Percentiles rank a stretch among this genome's conserved stretches.
Conservation (phyloP, 2,329 filamentous ascomycete genomes). For the Neopestalotiopsis clavispora region DNA sequence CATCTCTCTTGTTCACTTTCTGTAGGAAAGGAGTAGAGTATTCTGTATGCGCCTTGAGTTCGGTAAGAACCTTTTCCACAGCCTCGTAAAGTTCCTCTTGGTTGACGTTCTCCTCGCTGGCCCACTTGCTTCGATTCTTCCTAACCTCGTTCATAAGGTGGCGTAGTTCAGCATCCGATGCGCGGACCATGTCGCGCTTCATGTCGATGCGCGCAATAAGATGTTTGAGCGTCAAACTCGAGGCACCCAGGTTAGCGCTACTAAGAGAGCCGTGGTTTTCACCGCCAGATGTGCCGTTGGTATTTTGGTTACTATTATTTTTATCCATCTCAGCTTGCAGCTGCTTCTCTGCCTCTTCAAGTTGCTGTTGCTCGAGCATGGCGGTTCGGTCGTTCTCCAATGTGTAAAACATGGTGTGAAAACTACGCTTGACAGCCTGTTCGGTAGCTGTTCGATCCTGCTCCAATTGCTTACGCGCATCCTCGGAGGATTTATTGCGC, state of each 20-base stretch:
- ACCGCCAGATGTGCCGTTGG: conserved; percentile 53
- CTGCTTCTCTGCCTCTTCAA: conserved; percentile 95
- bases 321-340: conserved; percentile 93
- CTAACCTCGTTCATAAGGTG: conserved; percentile 95
- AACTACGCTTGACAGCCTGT: conserved; percentile 86
- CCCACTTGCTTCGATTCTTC: conserved; percentile 99
- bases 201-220: conserved; percentile 94
- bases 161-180: conserved; percentile 90
- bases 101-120: conserved; percentile 94
- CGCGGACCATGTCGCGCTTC: conserved; percentile 87
- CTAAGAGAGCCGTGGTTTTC: conserved; percentile 87
- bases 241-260: conserved; percentile 92
- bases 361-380: conserved; percentile 95
- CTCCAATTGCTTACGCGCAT: conserved; percentile 91
- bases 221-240: conserved; percentile 94
- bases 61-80: conserved; percentile 93
- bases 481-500: conserved; percentile 75
- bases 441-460: conserved; percentile 90
- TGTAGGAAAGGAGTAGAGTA: conserved; percentile 96
- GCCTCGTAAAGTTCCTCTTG: conserved; percentile 98
- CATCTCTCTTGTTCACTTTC: conserved; percentile 94
- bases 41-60: conserved; percentile 95
- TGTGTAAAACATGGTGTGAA: conserved; percentile 93
- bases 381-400: conserved; percentile 93
- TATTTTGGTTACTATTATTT: conserved; percentile 56